phyloP scores from a whole-genome alignment of 768 basidiomycete species.

The Omphalotus guepiniiformis region DNA sequence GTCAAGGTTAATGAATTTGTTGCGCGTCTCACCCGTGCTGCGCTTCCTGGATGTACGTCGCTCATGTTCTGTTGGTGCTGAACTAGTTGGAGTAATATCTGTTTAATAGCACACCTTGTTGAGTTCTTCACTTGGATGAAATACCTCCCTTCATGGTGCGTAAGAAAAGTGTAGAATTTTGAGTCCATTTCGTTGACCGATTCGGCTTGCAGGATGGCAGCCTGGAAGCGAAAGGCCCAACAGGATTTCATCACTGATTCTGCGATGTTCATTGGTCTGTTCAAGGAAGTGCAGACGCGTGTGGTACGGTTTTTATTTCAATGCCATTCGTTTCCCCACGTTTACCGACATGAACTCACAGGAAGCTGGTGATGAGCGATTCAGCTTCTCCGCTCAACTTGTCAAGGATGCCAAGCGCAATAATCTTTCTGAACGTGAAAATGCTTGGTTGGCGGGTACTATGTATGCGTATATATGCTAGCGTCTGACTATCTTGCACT shows the following conservation, averaged over 20 bases:
- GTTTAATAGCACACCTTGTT: conserved; percentile 19
- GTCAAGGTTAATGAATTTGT: conserved; percentile 11
- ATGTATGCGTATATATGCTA: not conserved
- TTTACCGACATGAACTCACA: not conserved
- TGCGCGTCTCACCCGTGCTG: conserved; percentile 21
- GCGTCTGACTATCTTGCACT: not conserved
- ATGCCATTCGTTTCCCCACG: not conserved
- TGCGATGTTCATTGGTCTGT: not conserved
- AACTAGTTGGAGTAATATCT: not conserved
- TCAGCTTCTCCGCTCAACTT: conserved; percentile 2
- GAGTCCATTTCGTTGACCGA: not conserved
- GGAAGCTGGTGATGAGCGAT: conserved; percentile 1
- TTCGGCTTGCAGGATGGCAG: conserved; percentile 15
- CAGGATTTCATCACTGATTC: not conserved
- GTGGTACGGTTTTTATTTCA: not conserved
- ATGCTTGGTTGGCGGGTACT: conserved; percentile 6
- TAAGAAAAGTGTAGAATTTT: not conserved
- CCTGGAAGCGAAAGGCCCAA: conserved; percentile 8
- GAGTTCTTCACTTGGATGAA: conserved; percentile 27
- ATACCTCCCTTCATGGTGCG: conserved; percentile 13
- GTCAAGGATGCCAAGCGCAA: not conserved
- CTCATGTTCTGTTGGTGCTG: not conserved
- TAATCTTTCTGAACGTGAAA: conserved; percentile 1
- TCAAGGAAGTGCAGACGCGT: not conserved
- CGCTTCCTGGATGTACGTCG: conserved; percentile 21